Conservation (phyloP, 352 stramenopile species). For the Phytopythium boreale region DNA sequence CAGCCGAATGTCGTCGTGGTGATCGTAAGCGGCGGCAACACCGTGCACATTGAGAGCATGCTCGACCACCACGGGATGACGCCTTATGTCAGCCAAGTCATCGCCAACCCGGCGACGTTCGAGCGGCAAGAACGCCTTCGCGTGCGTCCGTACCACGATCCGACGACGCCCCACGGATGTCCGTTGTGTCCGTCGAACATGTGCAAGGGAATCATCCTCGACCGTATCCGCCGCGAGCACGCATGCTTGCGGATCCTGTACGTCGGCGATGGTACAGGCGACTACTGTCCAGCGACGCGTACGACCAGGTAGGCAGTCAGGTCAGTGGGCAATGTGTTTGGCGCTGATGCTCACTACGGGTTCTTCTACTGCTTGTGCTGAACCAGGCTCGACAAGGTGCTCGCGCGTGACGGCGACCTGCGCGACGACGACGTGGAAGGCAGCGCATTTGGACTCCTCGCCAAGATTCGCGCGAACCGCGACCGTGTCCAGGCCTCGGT, state of each 20-base stretch:
- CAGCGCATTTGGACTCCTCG: slow-evolving; percentile 42
- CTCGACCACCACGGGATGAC: slow-evolving; percentile 34
- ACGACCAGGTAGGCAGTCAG: slow-evolving; percentile 40
- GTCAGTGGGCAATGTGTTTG: neutral
- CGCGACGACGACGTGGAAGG: slow-evolving; percentile 23
- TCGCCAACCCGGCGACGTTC: slow-evolving; percentile 56
- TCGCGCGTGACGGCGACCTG: slow-evolving; percentile 35
- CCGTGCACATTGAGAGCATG: slow-evolving; percentile 78
- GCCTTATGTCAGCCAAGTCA: slow-evolving; percentile 36
- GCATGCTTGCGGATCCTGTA: slow-evolving; percentile 57
- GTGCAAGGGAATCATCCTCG: slow-evolving; percentile 76
- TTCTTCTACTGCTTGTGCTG: neutral
- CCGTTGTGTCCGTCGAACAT: slow-evolving; percentile 69
- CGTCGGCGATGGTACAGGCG: slow-evolving; percentile 67
- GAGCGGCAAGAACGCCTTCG: slow-evolving; percentile 16
- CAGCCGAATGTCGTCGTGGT: slow-evolving; percentile 36
- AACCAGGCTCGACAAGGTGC: slow-evolving; percentile 53
- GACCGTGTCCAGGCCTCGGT: slow-evolving; percentile 42
- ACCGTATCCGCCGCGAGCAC: slow-evolving; percentile 31
- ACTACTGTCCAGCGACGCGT: slow-evolving; percentile 63
- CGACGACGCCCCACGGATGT: slow-evolving; percentile 44
- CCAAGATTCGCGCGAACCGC: slow-evolving; percentile 31
- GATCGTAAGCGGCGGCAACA: slow-evolving; percentile 82
- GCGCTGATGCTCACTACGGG: neutral
- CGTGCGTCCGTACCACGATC: slow-evolving; percentile 52